Percentiles rank a stretch among this genome's conserved stretches.
Evolutionary conservation across 441 rosid genomes (phyloP).

Genomic region (Erodium texanum): DNA sequence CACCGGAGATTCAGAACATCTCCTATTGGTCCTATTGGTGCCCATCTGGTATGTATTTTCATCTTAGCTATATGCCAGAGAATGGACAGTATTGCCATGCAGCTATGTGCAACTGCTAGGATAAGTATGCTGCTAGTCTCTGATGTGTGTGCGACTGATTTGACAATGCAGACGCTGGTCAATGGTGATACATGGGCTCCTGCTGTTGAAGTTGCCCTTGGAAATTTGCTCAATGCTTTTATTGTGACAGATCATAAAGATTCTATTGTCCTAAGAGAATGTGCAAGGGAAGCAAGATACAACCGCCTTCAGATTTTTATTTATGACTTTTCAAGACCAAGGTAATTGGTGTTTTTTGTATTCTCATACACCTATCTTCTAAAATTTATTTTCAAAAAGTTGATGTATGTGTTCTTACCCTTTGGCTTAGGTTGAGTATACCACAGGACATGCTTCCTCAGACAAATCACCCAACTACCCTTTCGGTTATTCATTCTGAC

Average conservation of each 20-base stretch:
- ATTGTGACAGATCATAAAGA: slow-evolving; percentile 84
- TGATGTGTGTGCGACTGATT: slow-evolving; percentile 8
- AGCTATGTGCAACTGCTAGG: background rate
- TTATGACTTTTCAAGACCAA: slow-evolving; percentile 83
- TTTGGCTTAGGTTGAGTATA: slow-evolving; percentile 52
- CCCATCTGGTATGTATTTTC: slow-evolving; percentile 64
- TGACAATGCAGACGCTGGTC: slow-evolving; percentile 53
- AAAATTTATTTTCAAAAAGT: slow-evolving; percentile 10
- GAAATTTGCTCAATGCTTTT: slow-evolving; percentile 85
- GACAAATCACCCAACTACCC: slow-evolving; percentile 78
- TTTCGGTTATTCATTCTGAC: slow-evolving; percentile 61
- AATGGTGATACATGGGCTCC: slow-evolving; percentile 81
- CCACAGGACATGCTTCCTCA: slow-evolving; percentile 79
- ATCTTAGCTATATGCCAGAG: background rate
- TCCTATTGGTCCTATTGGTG: slow-evolving; percentile 97
- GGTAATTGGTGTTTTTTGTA: slow-evolving; percentile 34
- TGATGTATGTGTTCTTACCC: slow-evolving; percentile 17
- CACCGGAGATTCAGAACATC: slow-evolving; percentile 53
- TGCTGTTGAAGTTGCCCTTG: slow-evolving; percentile 86
- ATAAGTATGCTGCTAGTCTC: slow-evolving; percentile 7
- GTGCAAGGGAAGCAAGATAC: slow-evolving; percentile 71
- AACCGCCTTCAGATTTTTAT: slow-evolving; percentile 61
- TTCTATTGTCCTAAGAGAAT: slow-evolving; percentile 53
- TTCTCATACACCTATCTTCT: slow-evolving; percentile 9
- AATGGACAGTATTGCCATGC: slow-evolving; percentile 1